These are phyloP conservation scores for Penicillium occitanis DNA, from an alignment of 2,329 filamentous ascomycete genomes.

Conservation along the genomic window DNA sequence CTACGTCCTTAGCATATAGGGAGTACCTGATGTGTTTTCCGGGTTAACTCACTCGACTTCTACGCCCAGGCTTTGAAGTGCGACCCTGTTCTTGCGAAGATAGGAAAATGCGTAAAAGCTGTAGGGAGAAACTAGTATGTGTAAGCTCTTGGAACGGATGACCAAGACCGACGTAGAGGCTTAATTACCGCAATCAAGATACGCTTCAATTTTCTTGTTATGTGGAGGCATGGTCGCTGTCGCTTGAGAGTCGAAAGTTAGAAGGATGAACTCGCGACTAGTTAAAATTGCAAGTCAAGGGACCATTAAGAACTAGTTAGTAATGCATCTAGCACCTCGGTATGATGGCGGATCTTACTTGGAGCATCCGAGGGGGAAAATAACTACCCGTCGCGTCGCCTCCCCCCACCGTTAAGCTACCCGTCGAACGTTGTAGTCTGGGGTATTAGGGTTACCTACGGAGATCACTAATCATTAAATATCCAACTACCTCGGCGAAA, in stretches of 20 bases:
- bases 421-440: too few relatives aligned
- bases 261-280: neutral
- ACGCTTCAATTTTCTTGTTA: neutral
- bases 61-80: neutral
- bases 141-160: neutral
- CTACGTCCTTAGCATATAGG: neutral
- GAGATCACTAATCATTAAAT: neutral
- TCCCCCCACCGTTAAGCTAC: too few relatives aligned
- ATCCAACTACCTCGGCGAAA: neutral
- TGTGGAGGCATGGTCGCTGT: neutral
- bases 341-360: neutral
- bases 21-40: neutral
- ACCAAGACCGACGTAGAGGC: neutral
- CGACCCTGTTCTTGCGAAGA: neutral
- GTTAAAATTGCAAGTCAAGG: neutral
- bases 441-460: neutral
- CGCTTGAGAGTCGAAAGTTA: neutral
- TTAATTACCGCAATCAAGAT: neutral
- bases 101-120: neutral
- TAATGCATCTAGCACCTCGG: neutral
- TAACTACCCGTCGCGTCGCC: neutral
- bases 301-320: neutral
- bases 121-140: neutral
- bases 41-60: neutral
- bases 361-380: neutral